phyloP scores from a whole-genome alignment of 2,329 filamentous ascomycete genomes.

The Fusarium agapanthi region DNA sequence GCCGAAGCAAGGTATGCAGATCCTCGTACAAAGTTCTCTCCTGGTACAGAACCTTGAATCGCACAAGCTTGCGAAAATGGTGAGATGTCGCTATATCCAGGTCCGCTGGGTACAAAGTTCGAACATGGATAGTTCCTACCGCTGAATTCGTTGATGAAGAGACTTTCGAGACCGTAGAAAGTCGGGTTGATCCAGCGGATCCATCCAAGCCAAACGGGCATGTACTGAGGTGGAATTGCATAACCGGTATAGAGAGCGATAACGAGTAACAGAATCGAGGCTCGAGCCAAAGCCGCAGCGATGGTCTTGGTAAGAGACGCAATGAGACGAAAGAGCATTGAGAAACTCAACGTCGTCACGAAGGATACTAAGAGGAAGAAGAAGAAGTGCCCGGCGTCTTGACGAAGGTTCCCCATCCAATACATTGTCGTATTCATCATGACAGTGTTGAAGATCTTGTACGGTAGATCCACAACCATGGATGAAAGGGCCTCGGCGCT shows the following conservation, averaged over 20 bases:
- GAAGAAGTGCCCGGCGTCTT: constrained; percentile 61
- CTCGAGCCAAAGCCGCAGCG: constrained; percentile 39
- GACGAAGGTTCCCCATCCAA: constrained; percentile 73
- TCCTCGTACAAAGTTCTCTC: constrained; percentile 28
- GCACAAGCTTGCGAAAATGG: constrained; percentile 13
- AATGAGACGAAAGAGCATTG: constrained; percentile 64
- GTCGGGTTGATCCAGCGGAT: constrained; percentile 71
- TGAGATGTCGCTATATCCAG: constrained; percentile 16
- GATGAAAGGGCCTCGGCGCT: constrained; percentile 40
- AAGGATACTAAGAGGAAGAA: constrained; percentile 60
- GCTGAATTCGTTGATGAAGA: constrained; percentile 71
- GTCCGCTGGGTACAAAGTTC: constrained; percentile 44
- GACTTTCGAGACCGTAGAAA: constrained; percentile 69
- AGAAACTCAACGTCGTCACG: constrained; percentile 67
- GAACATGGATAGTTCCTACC: constrained; percentile 59
- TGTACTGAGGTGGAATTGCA: constrained; percentile 55
- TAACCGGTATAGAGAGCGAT: constrained; percentile 63
- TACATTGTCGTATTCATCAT: constrained; percentile 61
- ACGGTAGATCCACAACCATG: constrained; percentile 36
- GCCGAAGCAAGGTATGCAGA: constrained; percentile 19
- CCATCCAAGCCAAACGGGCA: constrained; percentile 63
- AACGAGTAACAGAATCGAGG: constrained; percentile 34
- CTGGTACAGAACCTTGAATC: constrained; percentile 14
- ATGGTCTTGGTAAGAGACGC: constrained; percentile 40
- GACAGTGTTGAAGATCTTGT: constrained; percentile 44